Evolutionary conservation across 163 green algal genomes (phyloP).

Genomic region (Chlamydomonas reinhardtii): DNA sequence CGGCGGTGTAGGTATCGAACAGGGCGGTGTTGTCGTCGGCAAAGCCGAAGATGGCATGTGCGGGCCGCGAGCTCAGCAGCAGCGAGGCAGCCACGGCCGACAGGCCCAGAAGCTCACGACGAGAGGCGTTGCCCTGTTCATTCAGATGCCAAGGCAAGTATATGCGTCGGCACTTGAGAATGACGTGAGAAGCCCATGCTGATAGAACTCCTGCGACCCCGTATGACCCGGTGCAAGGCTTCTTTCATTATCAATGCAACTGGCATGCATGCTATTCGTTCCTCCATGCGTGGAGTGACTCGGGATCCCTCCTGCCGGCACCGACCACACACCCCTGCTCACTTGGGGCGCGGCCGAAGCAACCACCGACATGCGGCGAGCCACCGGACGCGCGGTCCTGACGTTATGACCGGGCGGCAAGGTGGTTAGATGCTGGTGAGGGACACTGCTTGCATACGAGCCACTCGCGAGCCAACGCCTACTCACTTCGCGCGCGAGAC

Average conservation of each 20-base stretch:
- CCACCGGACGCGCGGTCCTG: not conserved
- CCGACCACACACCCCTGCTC: not conserved
- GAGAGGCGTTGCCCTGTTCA: slow-evolving; percentile 28
- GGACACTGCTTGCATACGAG: not conserved
- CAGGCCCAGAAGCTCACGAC: slow-evolving; percentile 57
- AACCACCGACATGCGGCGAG: slow-evolving; percentile 35
- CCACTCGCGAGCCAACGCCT: not conserved
- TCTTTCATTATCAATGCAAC: not conserved
- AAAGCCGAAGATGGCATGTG: slow-evolving; percentile 74
- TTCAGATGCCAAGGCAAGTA: not conserved
- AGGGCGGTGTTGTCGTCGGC: slow-evolving; percentile 59
- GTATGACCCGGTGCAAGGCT: not conserved
- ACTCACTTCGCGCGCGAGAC: slow-evolving; percentile 28
- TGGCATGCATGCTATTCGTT: not conserved
- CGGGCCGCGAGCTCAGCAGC: slow-evolving; percentile 53
- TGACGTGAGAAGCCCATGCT: not conserved
- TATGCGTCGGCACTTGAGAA: not conserved
- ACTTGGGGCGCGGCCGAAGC: slow-evolving; percentile 36
- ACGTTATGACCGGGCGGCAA: not conserved
- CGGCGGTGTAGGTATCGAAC: slow-evolving; percentile 53
- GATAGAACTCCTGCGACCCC: not conserved
- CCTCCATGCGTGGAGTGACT: not conserved
- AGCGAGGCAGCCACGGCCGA: slow-evolving; percentile 33
- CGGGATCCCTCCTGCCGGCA: not conserved
- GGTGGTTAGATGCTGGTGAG: not conserved